phyloP scores from a whole-genome alignment of 78 protist genomes.

The Bigelowiella natans region DNA sequence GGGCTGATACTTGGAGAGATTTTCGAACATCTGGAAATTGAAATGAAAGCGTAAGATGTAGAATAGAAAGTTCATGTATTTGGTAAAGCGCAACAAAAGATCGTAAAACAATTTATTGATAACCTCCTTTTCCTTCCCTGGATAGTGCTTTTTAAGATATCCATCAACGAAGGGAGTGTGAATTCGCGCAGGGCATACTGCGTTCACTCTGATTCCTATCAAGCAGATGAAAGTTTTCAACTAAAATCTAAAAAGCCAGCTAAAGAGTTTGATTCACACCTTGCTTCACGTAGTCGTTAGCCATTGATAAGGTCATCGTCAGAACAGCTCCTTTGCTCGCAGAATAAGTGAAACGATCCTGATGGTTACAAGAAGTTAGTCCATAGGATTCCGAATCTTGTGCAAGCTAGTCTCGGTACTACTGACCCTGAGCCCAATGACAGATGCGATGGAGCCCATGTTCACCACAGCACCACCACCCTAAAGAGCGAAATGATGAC shows the following conservation, averaged over 20 bases:
- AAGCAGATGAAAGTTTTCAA: too few relatives aligned
- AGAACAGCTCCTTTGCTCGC: background rate
- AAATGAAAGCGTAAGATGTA: too few relatives aligned
- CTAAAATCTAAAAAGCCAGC: too few relatives aligned
- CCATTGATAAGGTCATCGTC: background rate
- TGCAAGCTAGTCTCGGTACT: too few relatives aligned
- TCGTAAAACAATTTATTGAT: background rate
- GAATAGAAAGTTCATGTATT: too few relatives aligned
- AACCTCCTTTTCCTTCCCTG: background rate
- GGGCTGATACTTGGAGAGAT: background rate
- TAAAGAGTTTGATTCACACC: too few relatives aligned
- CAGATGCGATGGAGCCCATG: slow-evolving; percentile 1
- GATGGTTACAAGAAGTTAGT: background rate
- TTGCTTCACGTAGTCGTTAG: background rate
- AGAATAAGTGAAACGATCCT: background rate
- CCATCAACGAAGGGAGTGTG: slow-evolving; percentile 16
- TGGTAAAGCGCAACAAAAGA: too few relatives aligned
- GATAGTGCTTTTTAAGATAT: background rate
- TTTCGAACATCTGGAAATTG: too few relatives aligned
- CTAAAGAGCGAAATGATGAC: too few relatives aligned
- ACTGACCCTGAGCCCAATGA: too few relatives aligned
- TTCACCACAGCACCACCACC: background rate
- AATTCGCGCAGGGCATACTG: background rate
- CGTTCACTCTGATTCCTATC: background rate
- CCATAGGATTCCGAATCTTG: too few relatives aligned